phyloP scores from a whole-genome alignment of 148 eudicot species.

The Nepenthes mirabilis region DNA sequence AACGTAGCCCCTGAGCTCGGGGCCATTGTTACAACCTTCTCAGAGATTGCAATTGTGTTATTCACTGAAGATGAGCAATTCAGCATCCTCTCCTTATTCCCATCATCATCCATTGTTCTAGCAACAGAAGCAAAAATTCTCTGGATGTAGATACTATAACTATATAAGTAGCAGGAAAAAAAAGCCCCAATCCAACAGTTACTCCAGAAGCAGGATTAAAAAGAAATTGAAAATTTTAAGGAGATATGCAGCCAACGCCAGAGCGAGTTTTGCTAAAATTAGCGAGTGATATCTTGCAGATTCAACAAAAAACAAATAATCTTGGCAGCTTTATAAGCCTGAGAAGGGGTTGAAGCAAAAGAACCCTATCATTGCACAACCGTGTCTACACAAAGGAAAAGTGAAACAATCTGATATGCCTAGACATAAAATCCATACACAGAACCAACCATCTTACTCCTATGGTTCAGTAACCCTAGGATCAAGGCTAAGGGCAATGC shows the following conservation, averaged over 20 bases:
- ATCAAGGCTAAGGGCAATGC: constrained; percentile 24
- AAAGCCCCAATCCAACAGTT: constrained; percentile 24
- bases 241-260: constrained; percentile 23
- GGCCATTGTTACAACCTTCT: constrained; percentile 11
- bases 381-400: constrained; percentile 36
- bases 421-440: constrained; percentile 44
- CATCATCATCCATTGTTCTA: constrained; percentile 51
- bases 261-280: constrained; percentile 62
- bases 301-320: constrained; percentile 78
- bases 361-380: constrained; percentile 36
- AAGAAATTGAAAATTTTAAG: constrained; percentile 10
- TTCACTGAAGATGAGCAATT: constrained; percentile 43
- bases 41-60: constrained; percentile 20
- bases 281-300: constrained; percentile 58
- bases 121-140: constrained; percentile 1
- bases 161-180: constrained; percentile 7
- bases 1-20: constrained; percentile 15
- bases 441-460: constrained; percentile 12
- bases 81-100: constrained; percentile 25
- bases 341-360: constrained; percentile 49
- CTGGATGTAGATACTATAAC: too few relatives aligned
- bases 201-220: constrained; percentile 18
- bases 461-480: constrained; percentile 30
- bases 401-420: constrained; percentile 32
- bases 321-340: constrained; percentile 76